These are phyloP conservation scores for Scheffersomyces lignicola DNA, from an alignment of 1,139 yeast species.

Conservation along the genomic window DNA sequence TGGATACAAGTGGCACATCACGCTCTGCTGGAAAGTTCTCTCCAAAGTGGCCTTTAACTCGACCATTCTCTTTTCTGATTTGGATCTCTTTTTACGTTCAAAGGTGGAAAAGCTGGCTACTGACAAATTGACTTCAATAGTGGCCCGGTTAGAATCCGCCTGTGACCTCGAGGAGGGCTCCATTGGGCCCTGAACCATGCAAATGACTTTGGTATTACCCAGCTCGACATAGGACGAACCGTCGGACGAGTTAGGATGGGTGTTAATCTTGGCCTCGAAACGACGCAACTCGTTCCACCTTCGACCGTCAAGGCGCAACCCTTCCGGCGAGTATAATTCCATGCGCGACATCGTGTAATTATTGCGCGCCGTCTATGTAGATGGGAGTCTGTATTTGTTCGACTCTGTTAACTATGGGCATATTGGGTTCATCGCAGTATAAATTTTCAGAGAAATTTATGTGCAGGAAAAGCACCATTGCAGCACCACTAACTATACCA, in stretches of 20 bases:
- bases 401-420: not conserved
- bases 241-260: constrained; percentile 86
- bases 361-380: not conserved
- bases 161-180: constrained; percentile 65
- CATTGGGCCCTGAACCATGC: constrained; percentile 86
- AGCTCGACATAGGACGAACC: constrained; percentile 93
- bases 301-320: constrained; percentile 88
- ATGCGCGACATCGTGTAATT: constrained; percentile 50
- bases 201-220: constrained; percentile 87
- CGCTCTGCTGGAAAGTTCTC: constrained; percentile 78
- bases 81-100: constrained; percentile 68
- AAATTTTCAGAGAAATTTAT: not conserved
- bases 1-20: constrained; percentile 75
- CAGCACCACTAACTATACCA: constrained; percentile 9
- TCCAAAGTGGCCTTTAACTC: constrained; percentile 77
- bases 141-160: constrained; percentile 49
- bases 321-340: constrained; percentile 93
- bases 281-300: constrained; percentile 90
- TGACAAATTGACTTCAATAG: constrained; percentile 62
- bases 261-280: constrained; percentile 77
- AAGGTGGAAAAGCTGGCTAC: constrained; percentile 81
- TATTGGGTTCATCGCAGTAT: not conserved
- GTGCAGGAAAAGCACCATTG: not conserved
- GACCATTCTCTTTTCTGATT: constrained; percentile 67
- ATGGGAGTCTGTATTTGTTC: not conserved